Evolutionary conservation across 331 rosid genomes (phyloP), one percentile per base, ranked within the genome.

Genomic region (Quercus phellos): DNA sequence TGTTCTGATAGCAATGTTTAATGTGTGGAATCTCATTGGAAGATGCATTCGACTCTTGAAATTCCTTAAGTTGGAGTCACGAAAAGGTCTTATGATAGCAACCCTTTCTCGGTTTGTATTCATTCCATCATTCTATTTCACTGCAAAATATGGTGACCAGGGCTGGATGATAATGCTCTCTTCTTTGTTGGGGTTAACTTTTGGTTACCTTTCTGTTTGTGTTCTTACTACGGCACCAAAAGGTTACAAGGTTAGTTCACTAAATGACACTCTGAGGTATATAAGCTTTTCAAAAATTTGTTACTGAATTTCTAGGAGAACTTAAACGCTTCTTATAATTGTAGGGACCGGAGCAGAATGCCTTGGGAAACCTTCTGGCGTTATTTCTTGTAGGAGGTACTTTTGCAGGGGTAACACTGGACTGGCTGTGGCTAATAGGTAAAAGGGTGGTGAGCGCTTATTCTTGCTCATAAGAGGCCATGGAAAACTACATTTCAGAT

Each of bases 291-390:
- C 16, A 17, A 32, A n/a, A 51, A 4, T 56, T 61, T 0, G 72
- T 30, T 30, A 72, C 50, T 22, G 22, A 66, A 72, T 27, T 46
- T 79, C n/a, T 8, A 9, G 56, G 19, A 51, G 63, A 46, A 66
- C 53, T 34, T 56, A 1, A 55, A 29, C 66, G 38, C 17, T 87
- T 76, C 51, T 66, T 70, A 21, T 6, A 8, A 63, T 76, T 79
- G 72, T 21, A 94, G 98, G 98, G 98, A 61, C 98, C 97, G 11
- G 98, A 94, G 76, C 97, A 94, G 83, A 94, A 94, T 83, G 98
- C 98, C 1, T 77, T 94, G 84, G 98, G 98, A 71, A 94, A 94
- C 72, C 32, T 92, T 14, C 72, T 92, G 84, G 98, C 92, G 43
- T n/a, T 92, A 81, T 94, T 94, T 87, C 88, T 92, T 55, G 50